Percentiles rank a stretch among this genome's conserved stretches.
Evolutionary conservation across 345 rosid species (phyloP).

Genomic region (Clausena lansium): DNA sequence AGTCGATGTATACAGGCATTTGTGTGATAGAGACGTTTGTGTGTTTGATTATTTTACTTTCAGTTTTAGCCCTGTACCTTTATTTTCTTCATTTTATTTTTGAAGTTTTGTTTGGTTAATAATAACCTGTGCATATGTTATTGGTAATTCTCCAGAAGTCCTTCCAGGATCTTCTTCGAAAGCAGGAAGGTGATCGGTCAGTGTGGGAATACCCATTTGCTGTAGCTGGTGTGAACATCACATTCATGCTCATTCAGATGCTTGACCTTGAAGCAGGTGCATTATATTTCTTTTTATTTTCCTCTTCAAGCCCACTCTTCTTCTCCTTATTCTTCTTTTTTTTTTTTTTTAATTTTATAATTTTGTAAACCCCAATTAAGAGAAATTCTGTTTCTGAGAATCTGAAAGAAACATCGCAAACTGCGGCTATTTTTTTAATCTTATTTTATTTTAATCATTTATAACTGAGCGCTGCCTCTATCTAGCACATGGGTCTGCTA

Average conservation of each 20-base stretch:
- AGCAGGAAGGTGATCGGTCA: conserved; percentile 89
- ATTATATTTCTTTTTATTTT: not conserved
- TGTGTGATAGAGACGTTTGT: not conserved
- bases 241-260: conserved; percentile 99
- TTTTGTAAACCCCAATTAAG: not conserved
- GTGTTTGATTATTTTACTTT: not conserved
- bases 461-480: not conserved
- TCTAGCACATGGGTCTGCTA: not conserved
- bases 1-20: not conserved
- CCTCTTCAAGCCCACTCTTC: not conserved
- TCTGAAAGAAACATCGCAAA: not conserved
- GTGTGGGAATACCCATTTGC: conserved; percentile 99
- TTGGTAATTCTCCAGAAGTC: conserved; percentile 58
- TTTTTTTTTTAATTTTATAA: not conserved
- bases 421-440: not conserved
- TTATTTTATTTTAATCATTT: not conserved
- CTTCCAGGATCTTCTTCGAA: conserved; percentile 86
- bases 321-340: not conserved
- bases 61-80: not conserved
- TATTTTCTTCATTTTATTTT: not conserved
- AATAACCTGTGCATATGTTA: not conserved
- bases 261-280: conserved; percentile 99
- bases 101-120: conserved; percentile 4
- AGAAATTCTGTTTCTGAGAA: not conserved
- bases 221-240: conserved; percentile 96